phyloP scores from a whole-genome alignment of 805 yeast genomes.

The Tetrapisispora namnaoensis region DNA sequence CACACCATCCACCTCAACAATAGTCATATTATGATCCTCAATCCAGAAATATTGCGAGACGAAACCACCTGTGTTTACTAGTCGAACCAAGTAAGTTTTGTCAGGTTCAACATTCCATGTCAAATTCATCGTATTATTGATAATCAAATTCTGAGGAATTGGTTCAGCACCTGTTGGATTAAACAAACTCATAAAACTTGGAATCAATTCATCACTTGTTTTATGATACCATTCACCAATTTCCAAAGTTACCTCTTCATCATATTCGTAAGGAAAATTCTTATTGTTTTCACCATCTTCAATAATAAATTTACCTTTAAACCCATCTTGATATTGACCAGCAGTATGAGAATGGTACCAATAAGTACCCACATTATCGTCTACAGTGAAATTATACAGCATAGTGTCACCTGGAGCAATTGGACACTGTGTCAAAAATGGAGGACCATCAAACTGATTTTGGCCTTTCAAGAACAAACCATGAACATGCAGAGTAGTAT shows the following conservation, averaged over 20 bases:
- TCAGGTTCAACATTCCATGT: constrained; percentile 77
- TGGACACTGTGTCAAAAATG: constrained; percentile 82
- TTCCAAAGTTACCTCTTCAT: constrained; percentile 63
- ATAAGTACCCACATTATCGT: constrained; percentile 73
- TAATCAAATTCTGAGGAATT: constrained; percentile 68
- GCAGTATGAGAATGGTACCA: constrained; percentile 96
- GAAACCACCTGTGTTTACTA: constrained; percentile 84
- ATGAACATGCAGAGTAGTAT: constrained; percentile 81
- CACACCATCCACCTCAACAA: constrained; percentile 89
- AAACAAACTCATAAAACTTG: constrained; percentile 52
- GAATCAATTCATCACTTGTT: constrained; percentile 38
- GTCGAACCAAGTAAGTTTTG: constrained; percentile 72
- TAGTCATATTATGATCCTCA: constrained; percentile 78
- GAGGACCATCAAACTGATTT: constrained; percentile 84
- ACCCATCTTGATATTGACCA: constrained; percentile 91
- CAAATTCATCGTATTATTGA: constrained; percentile 71
- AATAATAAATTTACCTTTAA: constrained; percentile 70
- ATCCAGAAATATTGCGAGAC: constrained; percentile 82
- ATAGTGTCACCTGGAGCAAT: constrained; percentile 67
- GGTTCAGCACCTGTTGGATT: constrained; percentile 99
- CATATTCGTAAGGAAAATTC: constrained; percentile 62
- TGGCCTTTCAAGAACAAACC: constrained; percentile 74
- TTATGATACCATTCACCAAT: constrained; percentile 86
- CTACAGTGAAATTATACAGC: constrained; percentile 81
- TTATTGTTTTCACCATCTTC: constrained; percentile 44